A percentile compares a stretch with the other conserved stretches of the same genome.
These are phyloP conservation scores for Colletotrichum somersetense DNA, from an alignment of 2,329 filamentous ascomycete species.

Conservation along the genomic window DNA sequence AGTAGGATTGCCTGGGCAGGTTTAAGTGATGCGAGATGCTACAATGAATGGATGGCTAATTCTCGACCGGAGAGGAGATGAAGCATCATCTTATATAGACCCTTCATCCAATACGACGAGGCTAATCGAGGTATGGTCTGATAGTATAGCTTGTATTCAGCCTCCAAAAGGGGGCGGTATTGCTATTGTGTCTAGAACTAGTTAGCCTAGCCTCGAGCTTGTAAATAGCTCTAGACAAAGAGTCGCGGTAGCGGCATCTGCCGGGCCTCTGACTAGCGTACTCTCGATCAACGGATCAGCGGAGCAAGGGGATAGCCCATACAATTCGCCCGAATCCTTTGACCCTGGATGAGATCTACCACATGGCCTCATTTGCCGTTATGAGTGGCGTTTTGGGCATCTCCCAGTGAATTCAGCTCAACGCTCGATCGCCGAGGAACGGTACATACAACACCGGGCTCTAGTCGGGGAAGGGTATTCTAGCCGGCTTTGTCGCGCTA, in stretches of 20 bases:
- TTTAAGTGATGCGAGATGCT: not conserved
- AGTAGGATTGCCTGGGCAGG: not conserved
- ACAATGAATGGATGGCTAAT: not conserved
- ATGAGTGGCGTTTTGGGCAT: slow-evolving; percentile 1
- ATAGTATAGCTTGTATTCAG: not conserved
- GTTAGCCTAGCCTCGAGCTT: not conserved
- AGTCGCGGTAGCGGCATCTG: not conserved
- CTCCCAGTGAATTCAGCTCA: not conserved
- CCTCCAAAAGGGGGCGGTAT: not conserved
- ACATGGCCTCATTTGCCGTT: not conserved
- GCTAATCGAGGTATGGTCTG: not conserved
- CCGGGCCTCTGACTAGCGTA: not conserved
- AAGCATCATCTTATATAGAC: slow-evolving; percentile 1
- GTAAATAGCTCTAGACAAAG: not conserved
- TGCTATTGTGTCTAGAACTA: not conserved
- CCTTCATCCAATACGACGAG: not conserved
- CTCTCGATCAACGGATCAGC: not conserved
- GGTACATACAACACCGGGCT: not conserved
- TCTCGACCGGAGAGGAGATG: not conserved
- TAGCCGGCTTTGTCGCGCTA: not conserved
- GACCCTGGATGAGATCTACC: not conserved
- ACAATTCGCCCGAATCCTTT: too few relatives aligned
- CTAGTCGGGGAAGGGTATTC: not conserved
- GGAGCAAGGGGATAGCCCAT: not conserved
- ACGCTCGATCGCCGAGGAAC: slow-evolving; percentile 3